Base-by-base conservation (phyloP, 352 stramenopile species). In the Globisporangium cederbergense region DNA sequence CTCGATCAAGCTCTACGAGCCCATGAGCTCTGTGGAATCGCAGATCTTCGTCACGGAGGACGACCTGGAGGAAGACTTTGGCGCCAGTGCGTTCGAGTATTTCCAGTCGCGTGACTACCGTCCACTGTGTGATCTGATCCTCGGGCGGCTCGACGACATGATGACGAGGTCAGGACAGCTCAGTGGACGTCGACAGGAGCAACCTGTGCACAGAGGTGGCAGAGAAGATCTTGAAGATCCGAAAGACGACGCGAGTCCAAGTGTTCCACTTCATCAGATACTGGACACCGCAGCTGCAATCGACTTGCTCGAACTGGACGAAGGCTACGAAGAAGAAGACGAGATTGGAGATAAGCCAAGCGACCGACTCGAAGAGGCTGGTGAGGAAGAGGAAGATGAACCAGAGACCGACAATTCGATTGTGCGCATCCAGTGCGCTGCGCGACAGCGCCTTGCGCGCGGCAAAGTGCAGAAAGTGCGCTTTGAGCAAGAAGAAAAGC, bases 1-100 rank as follows among this genome's bases (percentile, higher is more conserved):
- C n/a, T 81, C 78, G 32, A 79, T 92, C 71, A 89, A 92, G 63
- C 72, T 90, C 55, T 90, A 89, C 68, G 81, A 92, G 70, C 81
- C 81, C 36, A 89, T 90, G 76, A 90, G 79, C 70, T 87, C 79
- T 10, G 78, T 88, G 32, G 81, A 92, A 58, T 90, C 81, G 25
- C 77, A 89, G 56, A 87, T 89, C 62, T 83, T 74, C 46, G 72
- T 92, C 58, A 77, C 75, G 0, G 67, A 71, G 1, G 73, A 86
- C 4, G 81, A 92, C 42, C 71, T 92, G 46, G 66, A 63, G 5
- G 54, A 76, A 20, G 77, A 90, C 25, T 92, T 92, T 79, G 83
- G 79, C 11, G 67, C 65, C 2, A 14, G 59, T 20, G 77, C 77
- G 2, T 46, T 74, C 36, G 64, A 73, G 32, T 75, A 67, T 34